A percentile compares a stretch with the other conserved stretches of the same genome.
These are phyloP conservation scores for Pinus albicaulis DNA, from an alignment of 75 land plant genomes.

Conservation along the genomic window DNA sequence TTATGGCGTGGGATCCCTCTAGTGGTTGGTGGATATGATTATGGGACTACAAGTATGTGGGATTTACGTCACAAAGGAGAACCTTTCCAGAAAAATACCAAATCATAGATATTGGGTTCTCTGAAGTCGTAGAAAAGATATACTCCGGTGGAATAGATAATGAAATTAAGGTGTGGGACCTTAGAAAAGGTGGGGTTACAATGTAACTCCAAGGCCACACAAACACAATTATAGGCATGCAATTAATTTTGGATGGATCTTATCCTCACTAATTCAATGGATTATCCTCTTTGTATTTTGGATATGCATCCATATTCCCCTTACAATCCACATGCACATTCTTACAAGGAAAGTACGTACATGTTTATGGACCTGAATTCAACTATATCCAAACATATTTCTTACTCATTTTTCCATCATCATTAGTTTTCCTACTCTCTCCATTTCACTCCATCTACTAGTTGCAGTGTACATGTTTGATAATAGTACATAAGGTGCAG, in stretches of 20 bases:
- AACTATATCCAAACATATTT: no score
- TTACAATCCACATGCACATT: constrained; percentile 86
- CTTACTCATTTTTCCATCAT: no score
- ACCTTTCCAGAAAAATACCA: constrained; percentile 95
- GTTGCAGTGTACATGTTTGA: no score
- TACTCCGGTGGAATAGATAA: constrained; percentile 92
- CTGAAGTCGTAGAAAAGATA: constrained; percentile 91
- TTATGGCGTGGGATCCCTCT: constrained; percentile 93
- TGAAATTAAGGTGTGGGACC: constrained; percentile 94
- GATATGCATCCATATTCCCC: constrained; percentile 98
- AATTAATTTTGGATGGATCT: constrained; percentile 94
- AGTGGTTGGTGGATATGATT: constrained; percentile 94
- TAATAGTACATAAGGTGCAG: no score
- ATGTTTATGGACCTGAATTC: no score
- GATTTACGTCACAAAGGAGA: constrained; percentile 91
- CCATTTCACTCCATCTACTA: no score
- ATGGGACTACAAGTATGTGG: constrained; percentile 97
- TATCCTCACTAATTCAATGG: constrained; percentile 97
- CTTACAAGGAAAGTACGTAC: no score
- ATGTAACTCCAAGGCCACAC: constrained; percentile 96
- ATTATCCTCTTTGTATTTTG: constrained; percentile 86
- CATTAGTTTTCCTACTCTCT: no score
- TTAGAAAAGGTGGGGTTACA: constrained; percentile 76
- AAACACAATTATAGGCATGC: constrained; percentile 94
- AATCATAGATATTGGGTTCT: constrained; percentile 88